Percentiles rank a stretch among this genome's conserved stretches.
Evolutionary conservation across 2,329 filamentous ascomycete species (phyloP).

Genomic region (Penicillium sp.): DNA sequence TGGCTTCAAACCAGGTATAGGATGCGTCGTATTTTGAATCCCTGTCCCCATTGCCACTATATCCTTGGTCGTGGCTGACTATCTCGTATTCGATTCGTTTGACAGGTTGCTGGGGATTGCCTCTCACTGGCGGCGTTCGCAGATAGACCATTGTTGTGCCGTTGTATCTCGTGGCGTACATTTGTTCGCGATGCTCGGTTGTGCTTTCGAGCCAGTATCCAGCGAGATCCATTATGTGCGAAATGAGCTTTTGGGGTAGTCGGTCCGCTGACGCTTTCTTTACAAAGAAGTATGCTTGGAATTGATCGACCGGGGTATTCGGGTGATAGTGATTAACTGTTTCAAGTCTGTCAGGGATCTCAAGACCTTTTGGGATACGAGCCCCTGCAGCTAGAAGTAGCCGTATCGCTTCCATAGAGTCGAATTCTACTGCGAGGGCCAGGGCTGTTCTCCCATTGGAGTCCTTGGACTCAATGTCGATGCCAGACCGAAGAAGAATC

Average conservation of each 20-base stretch:
- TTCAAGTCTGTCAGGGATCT: background rate
- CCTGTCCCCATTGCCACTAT: background rate
- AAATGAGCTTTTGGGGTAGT: background rate
- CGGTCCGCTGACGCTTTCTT: background rate
- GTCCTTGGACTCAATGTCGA: background rate
- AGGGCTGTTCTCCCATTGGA: background rate
- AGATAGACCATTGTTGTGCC: background rate
- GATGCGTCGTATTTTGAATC: conserved; percentile 1
- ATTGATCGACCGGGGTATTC: background rate
- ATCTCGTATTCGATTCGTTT: background rate
- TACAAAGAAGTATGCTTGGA: conserved; percentile 1
- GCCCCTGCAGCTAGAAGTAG: background rate
- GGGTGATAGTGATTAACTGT: background rate
- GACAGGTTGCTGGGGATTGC: background rate
- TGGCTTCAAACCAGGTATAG: conserved; percentile 3
- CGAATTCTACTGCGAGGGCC: background rate
- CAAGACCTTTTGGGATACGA: background rate
- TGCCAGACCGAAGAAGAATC: background rate
- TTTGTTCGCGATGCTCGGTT: background rate
- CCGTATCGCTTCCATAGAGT: background rate
- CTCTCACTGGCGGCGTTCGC: background rate
- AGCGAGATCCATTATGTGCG: background rate
- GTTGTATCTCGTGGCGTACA: background rate
- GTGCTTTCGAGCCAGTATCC: background rate
- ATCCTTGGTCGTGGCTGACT: conserved; percentile 2